Evolutionary conservation across 805 yeast species (phyloP), one percentile per base, ranked within the genome.

Genomic region (Starmerella scarabaei): DNA sequence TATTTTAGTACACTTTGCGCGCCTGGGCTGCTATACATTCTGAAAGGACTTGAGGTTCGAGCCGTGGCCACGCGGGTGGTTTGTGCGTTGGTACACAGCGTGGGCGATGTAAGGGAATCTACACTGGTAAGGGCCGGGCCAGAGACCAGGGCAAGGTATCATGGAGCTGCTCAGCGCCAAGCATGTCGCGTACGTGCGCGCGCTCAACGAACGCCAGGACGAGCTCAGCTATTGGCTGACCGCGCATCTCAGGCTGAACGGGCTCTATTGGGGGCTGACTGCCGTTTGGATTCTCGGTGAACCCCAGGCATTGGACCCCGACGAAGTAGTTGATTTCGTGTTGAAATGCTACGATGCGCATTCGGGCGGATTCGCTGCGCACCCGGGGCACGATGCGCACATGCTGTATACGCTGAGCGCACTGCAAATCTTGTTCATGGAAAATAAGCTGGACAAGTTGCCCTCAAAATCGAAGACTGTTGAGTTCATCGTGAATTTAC

Each of bases 231-330:
- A 84, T 60, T 84, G 94, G 91, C 60, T 86, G 37, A 73, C 83
- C 9, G 97, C 91, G 53, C 97, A 91, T 57, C 65, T 91, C 36
- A 68, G 96, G 24, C 60, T 91, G 67, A 84, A 61, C 53, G 98
- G 97, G 1, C 68, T 91, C 0, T 91, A 91, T 57, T 91, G 99
- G 99, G 97, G 96, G 0, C 64, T 83, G 3, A 78, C 80, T 15
- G 84, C 95, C 0, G 59, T 86, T 24, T 71, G 71, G 36, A 59
- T 79, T 1, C 55, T 88, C 59, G 66, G 69, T 21, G 64, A 76
- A 2, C 60, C 67, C 26, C 70, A 71, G 12, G 71, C 75, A 0
- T 70, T 88, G 41, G 66, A 75, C n/a, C 64, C 67, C 38, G 61
- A 66, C 1, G 81, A 78, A 5, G 73, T 88, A 12, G 59, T 81